A percentile compares a stretch with the other conserved stretches of the same genome.
phyloP scores from a whole-genome alignment of 2,329 filamentous ascomycete genomes.

The Botryotinia convoluta region DNA sequence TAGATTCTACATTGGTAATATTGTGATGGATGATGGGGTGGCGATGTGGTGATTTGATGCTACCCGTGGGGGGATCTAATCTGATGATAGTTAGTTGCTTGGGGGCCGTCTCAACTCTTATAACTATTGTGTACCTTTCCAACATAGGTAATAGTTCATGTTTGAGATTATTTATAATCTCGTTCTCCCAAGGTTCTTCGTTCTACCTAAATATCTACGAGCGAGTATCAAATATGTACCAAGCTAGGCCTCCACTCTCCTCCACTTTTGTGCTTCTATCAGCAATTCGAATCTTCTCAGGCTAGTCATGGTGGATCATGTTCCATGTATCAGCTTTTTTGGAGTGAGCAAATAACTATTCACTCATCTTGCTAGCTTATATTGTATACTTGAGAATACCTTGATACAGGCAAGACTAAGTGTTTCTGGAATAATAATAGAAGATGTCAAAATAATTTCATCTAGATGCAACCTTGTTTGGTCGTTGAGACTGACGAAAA shows the following conservation, averaged over 20 bases:
- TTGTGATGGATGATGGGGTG: background rate
- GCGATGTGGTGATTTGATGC: conserved; percentile 1
- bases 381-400: background rate
- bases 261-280: background rate
- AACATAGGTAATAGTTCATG: background rate
- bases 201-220: too few relatives aligned
- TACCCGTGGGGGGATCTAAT: conserved; percentile 7
- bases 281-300: background rate
- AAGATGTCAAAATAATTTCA: conserved; percentile 3
- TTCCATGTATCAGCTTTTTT: background rate
- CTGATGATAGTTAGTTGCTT: conserved; percentile 11
- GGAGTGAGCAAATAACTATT: background rate
- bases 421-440: conserved; percentile 10
- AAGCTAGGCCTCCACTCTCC: background rate
- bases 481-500: conserved; percentile 13
- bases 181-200: background rate
- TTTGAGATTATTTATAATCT: background rate
- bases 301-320: background rate
- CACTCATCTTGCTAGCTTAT: background rate
- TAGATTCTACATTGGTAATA: background rate
- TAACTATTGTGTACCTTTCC: background rate
- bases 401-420: background rate
- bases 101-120: background rate
- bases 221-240: background rate
- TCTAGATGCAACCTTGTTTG: conserved; percentile 6